Conservation (phyloP, 257 asterid species). For the Dorcoceras hygrometricum region DNA sequence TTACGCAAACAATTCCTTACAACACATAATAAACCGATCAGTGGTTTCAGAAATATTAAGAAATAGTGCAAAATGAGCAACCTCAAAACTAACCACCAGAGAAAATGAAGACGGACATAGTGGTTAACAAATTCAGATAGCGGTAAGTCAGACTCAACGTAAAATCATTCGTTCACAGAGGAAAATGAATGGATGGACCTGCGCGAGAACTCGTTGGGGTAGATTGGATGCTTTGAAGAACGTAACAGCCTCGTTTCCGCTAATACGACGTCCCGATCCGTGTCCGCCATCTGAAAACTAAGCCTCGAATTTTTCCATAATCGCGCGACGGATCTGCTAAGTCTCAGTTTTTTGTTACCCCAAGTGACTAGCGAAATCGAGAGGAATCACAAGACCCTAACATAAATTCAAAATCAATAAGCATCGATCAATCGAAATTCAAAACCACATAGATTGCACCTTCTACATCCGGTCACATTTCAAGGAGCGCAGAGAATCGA, state of each 20-base stretch:
- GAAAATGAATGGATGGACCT: conserved; percentile 44
- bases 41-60: conserved; percentile 11
- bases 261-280: conserved; percentile 93
- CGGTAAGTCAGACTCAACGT: conserved; percentile 9
- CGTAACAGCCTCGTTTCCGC: conserved; percentile 80
- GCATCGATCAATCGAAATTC: background rate
- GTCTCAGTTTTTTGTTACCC: background rate
- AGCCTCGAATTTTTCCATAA: conserved; percentile 69
- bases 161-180: conserved; percentile 15
- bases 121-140: conserved; percentile 18
- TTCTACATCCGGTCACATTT: background rate
- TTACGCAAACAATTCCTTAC: conserved; percentile 10
- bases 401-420: no score
- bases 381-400: background rate
- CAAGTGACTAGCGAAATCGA: background rate
- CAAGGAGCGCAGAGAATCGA: background rate
- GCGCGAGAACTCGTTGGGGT: conserved; percentile 84
- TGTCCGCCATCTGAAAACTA: conserved; percentile 82
- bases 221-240: conserved; percentile 76
- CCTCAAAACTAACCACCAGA: background rate
- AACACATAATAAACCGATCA: background rate
- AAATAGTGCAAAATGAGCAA: conserved; percentile 15
- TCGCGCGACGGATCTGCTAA: background rate
- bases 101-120: conserved; percentile 1
- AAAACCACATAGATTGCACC: background rate